Evolutionary conservation across 2,329 filamentous ascomycete genomes (phyloP), one percentile per base, ranked within the genome.

Genomic region (Ophidiomyces ophidiicola): DNA sequence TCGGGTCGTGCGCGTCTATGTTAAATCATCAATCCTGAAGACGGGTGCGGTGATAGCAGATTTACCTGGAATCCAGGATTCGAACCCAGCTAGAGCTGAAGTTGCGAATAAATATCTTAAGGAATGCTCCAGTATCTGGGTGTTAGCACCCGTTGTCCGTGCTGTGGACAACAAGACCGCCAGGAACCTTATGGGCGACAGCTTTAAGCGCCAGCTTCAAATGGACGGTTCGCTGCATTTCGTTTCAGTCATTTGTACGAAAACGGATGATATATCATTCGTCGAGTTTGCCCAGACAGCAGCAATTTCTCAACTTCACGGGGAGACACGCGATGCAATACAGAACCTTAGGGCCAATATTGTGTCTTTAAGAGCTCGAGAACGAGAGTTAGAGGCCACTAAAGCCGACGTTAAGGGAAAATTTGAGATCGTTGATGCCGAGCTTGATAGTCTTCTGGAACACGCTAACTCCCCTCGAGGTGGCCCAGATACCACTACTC

Each of bases 241-340:
- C 1, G 61, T 78, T 2, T 76, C 71, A 0, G 78, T 79, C 43
- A 71, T 80, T 10, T 78, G 74, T 49, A 70, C 66, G 11, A 79
- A 78, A 50, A 75, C 72, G 0, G 76, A 80, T 49, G 72, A 78
- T 30, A 74, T 79, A 6, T 67, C 61, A 5, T 54, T 67, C 3
- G 61, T 54, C 0, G 66, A 72, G 40, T 65, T 64, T 56, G 31
- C 36, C 1, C 19, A 36, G 14, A 15, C 12, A 1, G 25, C 26
- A 6, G 31, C 12, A 11, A 5, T 44, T 8, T n/a, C 35, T 3
- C 4, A 14, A 6, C 10, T 20, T 7, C 18, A 18, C 10, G 17
- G 30, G 5, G 17, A 37, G 4, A 15, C 30, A 3, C n/a, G 11
- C 2, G 2, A 10, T 8, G 23, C 11, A 7, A 8, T 6, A 11